These are phyloP conservation scores for Didymella pinodella DNA, from an alignment of 2,329 filamentous ascomycete genomes.

Conservation along the genomic window DNA sequence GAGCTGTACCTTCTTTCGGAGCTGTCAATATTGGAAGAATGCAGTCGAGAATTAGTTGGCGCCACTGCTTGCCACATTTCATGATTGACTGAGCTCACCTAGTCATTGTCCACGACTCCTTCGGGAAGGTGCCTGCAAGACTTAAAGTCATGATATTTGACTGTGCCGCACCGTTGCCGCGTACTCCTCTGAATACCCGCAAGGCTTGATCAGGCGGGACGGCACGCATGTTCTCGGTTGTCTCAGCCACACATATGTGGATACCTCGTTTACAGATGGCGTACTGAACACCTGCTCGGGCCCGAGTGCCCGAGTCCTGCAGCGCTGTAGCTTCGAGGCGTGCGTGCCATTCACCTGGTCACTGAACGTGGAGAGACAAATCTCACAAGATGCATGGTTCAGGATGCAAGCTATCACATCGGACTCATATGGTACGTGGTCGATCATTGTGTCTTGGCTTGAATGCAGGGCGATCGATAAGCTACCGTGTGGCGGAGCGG, in stretches of 20 bases:
- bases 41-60: constrained; percentile 1
- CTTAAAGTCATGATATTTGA: background rate
- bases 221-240: constrained; percentile 18
- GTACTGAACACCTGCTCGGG: background rate
- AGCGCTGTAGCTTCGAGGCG: background rate
- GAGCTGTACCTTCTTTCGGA: background rate
- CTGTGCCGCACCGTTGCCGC: constrained; percentile 6
- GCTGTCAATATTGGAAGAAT: constrained; percentile 1
- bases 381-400: background rate
- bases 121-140: constrained; percentile 7
- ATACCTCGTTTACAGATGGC: background rate
- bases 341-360: background rate
- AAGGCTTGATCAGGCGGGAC: constrained; percentile 14
- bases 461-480: constrained; percentile 1
- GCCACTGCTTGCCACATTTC: constrained; percentile 3
- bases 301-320: constrained; percentile 1
- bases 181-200: constrained; percentile 1
- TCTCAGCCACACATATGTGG: constrained; percentile 4
- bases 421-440: constrained; percentile 2
- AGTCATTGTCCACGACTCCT: background rate
- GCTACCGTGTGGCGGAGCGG: constrained; percentile 1
- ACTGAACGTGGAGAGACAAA: background rate
- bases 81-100: background rate
- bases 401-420: background rate
- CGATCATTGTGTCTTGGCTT: background rate